Base-by-base conservation (phyloP, 2,329 filamentous ascomycete genomes). In the Lasiodiplodia hormozganensis region DNA sequence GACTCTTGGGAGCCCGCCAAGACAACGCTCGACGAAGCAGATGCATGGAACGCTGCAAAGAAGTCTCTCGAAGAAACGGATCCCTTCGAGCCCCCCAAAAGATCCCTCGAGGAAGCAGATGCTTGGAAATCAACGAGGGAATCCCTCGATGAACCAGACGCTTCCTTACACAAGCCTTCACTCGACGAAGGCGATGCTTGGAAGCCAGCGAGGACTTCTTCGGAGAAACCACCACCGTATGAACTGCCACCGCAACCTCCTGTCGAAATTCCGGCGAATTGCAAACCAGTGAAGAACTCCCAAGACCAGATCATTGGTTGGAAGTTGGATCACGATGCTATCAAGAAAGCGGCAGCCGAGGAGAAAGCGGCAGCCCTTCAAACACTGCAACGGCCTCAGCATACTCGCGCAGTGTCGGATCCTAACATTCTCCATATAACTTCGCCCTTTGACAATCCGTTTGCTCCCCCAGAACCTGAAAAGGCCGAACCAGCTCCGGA, bases 361-460 rank as follows among this genome's bases (percentile, higher is more conserved):
- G 36, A 38, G 34, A 38, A 57, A 25, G 34, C n/a, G n/a, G n/a
- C 43, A n/a, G 43, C 43, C n/a, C 43, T 47, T 4, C 43, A 47
- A 21, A 47, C 43, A 11, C 43, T 47, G 11, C 31, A 57, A 16
- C 36, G 60, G 40, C 43, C 60, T 21, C 18, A n/a, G 25, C 60
- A 64, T 23, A 38, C 31, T n/a, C 60, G 60, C 18, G 51, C 60
- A 18, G 60, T 64, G 4, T 64, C 60, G 5, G 60, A 64, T 18
- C 38, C 60, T 52, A 47, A 47, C 16, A 52, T 64, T 16, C 31
- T 38, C 4, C 28, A 51, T n/a, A 28, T 49, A n/a, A 49, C 43
- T 0, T 64, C 60, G 40, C 60, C 60, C 4, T 64, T 64, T 64
- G 60, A 64, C n/a, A 64, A 64, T 43, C 60, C 60, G 8, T 64